Base-by-base conservation (phyloP, 768 basidiomycete genomes). In the Podaxis carcinomalis region DNA sequence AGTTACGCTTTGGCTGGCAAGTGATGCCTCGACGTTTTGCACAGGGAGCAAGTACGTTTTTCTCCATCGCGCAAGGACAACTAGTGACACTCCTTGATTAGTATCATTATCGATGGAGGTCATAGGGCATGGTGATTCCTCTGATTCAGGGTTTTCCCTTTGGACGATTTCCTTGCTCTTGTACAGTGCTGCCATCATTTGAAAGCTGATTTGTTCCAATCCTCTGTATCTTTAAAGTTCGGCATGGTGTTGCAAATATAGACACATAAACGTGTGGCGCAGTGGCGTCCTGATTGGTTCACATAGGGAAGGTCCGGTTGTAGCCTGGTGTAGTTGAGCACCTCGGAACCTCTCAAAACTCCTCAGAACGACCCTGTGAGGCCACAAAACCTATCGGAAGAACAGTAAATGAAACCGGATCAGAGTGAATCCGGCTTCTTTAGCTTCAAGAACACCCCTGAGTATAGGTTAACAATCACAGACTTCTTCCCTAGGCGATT, bases 1-100 rank as follows among this genome's bases (percentile, higher is more conserved):
- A 0, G 85, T 84, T 0, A 79, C 80, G n/a, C 69, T 83, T 0
- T 91, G 87, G 85, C 75, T 90, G 0, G 84, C 87, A 7, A 82
- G 82, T 46, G 85, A 88, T 62, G 88, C 85, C 14, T 85, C 84
- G 4, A 85, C 81, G 6, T 91, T 84, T 69, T 88, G 84, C 65
- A 90, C 88, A 0, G 89, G 88, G 0, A 88, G 87, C 84, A 83
- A 89, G 77, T 78, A 63, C 67, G 77, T 74, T 28, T n/a, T 1
- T 28, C 39, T 62, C 50, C 21, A 11, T 9, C 19, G 28, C 4
- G 4, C 44, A 13, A 6, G 40, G 46, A 56, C 25, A 16, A 40
- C 27, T 6, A 5, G 5, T 49, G 14, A 19, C 21, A 3, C 13
- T 23, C 19, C 25, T 21, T 1, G 0, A 25, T 44, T 46, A 70